phyloP scores from a whole-genome alignment of 768 basidiomycete species.

The Amanita molliuscula region DNA sequence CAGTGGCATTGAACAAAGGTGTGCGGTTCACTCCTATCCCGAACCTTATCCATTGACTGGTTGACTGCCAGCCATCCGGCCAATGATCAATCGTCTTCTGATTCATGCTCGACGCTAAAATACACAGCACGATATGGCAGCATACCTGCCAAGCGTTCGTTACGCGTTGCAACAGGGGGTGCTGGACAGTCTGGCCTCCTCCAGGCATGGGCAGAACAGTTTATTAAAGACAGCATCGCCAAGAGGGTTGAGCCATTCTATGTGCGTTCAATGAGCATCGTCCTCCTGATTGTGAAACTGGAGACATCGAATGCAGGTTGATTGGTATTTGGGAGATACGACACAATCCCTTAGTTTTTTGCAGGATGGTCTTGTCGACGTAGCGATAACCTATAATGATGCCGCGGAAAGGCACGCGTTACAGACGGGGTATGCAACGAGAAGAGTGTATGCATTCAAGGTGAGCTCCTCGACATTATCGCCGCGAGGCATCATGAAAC shows the following conservation, averaged over 20 bases:
- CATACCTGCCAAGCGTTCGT: constrained; percentile 20
- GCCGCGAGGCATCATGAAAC: background rate
- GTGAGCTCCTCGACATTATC: constrained; percentile 17
- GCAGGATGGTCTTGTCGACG: constrained; percentile 30
- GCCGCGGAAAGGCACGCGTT: constrained; percentile 34
- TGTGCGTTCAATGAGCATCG: constrained; percentile 14
- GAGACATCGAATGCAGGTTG: constrained; percentile 27
- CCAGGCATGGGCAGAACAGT: constrained; percentile 34
- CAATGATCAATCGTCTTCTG: no score
- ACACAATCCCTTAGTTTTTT: constrained; percentile 37
- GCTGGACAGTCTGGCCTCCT: constrained; percentile 42
- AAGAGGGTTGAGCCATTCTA: constrained; percentile 20
- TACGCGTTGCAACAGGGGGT: constrained; percentile 40
- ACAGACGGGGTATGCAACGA: constrained; percentile 18
- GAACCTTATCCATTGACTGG: no score
- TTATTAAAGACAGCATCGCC: constrained; percentile 28
- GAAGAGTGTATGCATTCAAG: constrained; percentile 33
- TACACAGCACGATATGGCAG: no score
- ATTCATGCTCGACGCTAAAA: no score
- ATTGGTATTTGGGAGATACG: constrained; percentile 48
- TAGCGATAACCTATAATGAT: constrained; percentile 42
- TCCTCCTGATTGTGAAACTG: no score
- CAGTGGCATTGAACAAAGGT: no score
- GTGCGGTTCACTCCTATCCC: no score
- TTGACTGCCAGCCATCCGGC: no score